Evolutionary conservation across 2,329 filamentous ascomycete genomes (phyloP).

Genomic region (Lasiodiplodia sp.): DNA sequence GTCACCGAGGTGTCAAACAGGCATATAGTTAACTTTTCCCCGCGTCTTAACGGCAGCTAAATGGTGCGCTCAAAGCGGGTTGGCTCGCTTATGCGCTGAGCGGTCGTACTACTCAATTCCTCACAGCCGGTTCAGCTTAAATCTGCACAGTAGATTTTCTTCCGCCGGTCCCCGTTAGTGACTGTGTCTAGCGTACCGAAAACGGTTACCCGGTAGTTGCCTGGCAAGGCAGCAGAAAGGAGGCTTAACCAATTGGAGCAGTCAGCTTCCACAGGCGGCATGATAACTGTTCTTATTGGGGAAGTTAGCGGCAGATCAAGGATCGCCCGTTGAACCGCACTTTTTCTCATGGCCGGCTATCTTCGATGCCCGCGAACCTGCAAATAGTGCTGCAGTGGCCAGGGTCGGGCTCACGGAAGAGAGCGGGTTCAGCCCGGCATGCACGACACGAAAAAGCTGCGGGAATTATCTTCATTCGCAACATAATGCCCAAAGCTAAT

Average conservation of each 20-base stretch:
- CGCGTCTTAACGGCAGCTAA: not conserved
- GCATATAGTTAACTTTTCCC: not conserved
- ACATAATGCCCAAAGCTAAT: conserved; percentile 5
- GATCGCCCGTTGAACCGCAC: not conserved
- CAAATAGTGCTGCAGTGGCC: not conserved
- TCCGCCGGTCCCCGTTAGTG: not conserved
- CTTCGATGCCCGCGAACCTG: not conserved
- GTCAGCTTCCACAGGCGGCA: not conserved
- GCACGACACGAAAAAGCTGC: not conserved
- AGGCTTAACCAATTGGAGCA: not conserved
- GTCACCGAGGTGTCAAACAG: conserved; percentile 5
- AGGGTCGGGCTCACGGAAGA: not conserved
- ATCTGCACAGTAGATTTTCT: not conserved
- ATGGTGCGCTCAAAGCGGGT: not conserved
- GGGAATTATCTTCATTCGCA: not conserved
- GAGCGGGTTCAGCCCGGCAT: not conserved
- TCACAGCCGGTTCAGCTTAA: not conserved
- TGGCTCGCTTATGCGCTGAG: conserved; percentile 3
- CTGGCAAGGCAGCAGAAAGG: not conserved
- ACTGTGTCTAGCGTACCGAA: not conserved
- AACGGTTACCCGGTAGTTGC: not conserved
- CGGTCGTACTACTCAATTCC: not conserved
- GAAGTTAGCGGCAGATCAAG: not conserved
- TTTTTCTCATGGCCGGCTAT: not conserved
- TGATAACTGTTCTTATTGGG: not conserved